phyloP scores from a whole-genome alignment of 164 flowering plant genomes.

The Kingdonia uniflora region DNA sequence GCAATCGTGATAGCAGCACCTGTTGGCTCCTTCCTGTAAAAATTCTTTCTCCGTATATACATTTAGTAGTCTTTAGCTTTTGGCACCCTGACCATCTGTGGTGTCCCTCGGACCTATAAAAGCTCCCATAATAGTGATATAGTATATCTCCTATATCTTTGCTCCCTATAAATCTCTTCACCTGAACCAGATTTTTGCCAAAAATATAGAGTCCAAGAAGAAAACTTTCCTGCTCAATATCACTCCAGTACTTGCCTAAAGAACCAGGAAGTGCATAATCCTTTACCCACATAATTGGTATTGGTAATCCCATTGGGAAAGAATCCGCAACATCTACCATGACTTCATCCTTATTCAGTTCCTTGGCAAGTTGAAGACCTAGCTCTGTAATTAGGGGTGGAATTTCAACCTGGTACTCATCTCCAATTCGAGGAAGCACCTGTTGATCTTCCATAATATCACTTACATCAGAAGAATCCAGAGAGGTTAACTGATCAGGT shows the following conservation, averaged over 20 bases:
- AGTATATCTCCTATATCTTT: conserved; percentile 60
- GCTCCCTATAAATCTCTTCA: conserved; percentile 48
- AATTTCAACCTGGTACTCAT: conserved; percentile 63
- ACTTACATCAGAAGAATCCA: too few species aligned
- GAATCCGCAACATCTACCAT: conserved; percentile 9
- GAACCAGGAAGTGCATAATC: too few species aligned
- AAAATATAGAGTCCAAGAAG: conserved; percentile 79
- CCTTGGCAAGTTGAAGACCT: conserved; percentile 4
- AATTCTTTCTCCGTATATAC: conserved; percentile 53
- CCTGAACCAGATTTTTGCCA: conserved; percentile 70
- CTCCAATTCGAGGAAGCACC: conserved; percentile 60
- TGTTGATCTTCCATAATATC: conserved; percentile 39
- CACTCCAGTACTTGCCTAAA: conserved; percentile 47
- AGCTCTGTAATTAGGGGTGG: conserved; percentile 28
- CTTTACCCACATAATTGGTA: conserved; percentile 42
- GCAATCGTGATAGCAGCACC: conserved; percentile 63
- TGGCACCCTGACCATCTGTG: conserved; percentile 65
- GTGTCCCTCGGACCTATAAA: conserved; percentile 47
- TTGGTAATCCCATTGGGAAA: conserved; percentile 34
- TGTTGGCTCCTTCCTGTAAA: conserved; percentile 79
- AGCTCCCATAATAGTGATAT: conserved; percentile 68
- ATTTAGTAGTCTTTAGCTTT: conserved; percentile 46
- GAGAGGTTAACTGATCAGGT: conserved; percentile 19
- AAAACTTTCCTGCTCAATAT: conserved; percentile 49
- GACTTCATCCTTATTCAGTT: conserved; percentile 10